Evolutionary conservation across 371 early-diverging fungal species (phyloP), one percentile per base, ranked within the genome.

Genomic region (Mucor sp.): DNA sequence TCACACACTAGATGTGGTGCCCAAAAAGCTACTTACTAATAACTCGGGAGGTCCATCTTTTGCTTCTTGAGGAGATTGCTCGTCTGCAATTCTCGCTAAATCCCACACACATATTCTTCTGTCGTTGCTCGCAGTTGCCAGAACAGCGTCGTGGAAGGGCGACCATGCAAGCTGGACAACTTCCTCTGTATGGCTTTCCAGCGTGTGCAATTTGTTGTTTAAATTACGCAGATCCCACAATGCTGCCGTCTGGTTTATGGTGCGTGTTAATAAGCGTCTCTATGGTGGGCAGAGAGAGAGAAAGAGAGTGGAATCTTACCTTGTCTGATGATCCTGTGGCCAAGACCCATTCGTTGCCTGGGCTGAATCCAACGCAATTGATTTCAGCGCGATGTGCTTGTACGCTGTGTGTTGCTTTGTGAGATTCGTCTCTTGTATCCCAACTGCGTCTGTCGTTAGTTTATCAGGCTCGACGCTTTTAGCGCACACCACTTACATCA

Each of bases 41-140:
- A 99, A 87, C 78, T 99, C 99, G 17, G 99, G 98, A 50, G 99
- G 99, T 6, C 98, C 99, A 77, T 99, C 99, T 74, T 92, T 96
- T 21, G 92, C 93, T 74, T 98, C 98, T 76, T 97, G 98, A 27
- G 95, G 85, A 0, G 89, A 85, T 75, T 97, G 97, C 72, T 93
- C 94, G 63, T 92, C 90, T 58, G 96, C 98, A 68, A 96, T 94
- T 28, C 92, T 86, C 60, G 88, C 87, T 59, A 99, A 72, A 76
- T 99, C 99, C 99, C 99, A 99, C 2, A 99, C 89, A 62, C 93
- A 88, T 57, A 99, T 90, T 30, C 99, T 83, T 62, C 99, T 89
- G 83, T 99, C 99, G 58, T 90, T 90, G 62, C 94, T 86, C 11
- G 96, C 93, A 12, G 96, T 94, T 4, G 99, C 99, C 57, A 99